These are phyloP conservation scores for Pseudonectria buxi DNA, from an alignment of 2,329 filamentous ascomycete species.

Conservation along the genomic window DNA sequence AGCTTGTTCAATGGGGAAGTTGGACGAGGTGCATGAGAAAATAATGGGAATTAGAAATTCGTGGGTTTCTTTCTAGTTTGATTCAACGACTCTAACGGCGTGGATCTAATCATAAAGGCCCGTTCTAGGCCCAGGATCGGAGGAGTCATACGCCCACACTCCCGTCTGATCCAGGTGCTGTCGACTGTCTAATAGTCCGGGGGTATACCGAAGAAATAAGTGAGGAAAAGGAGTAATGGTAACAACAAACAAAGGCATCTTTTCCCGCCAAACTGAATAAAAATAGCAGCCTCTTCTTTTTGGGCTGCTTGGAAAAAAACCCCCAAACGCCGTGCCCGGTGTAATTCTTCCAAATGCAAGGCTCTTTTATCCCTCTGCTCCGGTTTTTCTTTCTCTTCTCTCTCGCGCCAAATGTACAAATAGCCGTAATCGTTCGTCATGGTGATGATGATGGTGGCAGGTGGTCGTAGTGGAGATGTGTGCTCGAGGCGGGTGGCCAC, in stretches of 20 bases:
- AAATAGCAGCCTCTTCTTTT: constrained; percentile 1
- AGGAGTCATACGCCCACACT: constrained; percentile 6
- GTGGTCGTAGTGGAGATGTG: constrained; percentile 9
- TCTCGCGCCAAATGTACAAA: constrained; percentile 18
- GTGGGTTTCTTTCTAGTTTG: constrained; percentile 9
- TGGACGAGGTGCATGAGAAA: neutral
- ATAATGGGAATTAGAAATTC: neutral
- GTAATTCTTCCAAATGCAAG: constrained; percentile 21
- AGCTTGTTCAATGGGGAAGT: neutral
- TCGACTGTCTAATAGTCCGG: constrained; percentile 25
- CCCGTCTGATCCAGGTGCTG: constrained; percentile 12
- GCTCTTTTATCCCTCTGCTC: constrained; percentile 1
- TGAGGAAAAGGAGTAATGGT: constrained; percentile 8
- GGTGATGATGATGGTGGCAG: constrained; percentile 12
- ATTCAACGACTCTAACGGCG: constrained; percentile 6
- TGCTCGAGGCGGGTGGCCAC: constrained; percentile 19
- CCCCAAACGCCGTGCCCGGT: constrained; percentile 19
- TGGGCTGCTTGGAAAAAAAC: constrained; percentile 7
- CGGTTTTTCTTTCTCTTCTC: constrained; percentile 6
- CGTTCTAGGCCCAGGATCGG: constrained; percentile 20
- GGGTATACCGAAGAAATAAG: constrained; percentile 24
- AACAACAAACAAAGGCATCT: constrained; percentile 3
- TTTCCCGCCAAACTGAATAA: constrained; percentile 2
- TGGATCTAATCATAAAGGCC: constrained; percentile 19
- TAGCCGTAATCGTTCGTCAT: constrained; percentile 10